Conservation (phyloP, 2,329 filamentous ascomycete genomes). For the Trichophyton schoenleinii region DNA sequence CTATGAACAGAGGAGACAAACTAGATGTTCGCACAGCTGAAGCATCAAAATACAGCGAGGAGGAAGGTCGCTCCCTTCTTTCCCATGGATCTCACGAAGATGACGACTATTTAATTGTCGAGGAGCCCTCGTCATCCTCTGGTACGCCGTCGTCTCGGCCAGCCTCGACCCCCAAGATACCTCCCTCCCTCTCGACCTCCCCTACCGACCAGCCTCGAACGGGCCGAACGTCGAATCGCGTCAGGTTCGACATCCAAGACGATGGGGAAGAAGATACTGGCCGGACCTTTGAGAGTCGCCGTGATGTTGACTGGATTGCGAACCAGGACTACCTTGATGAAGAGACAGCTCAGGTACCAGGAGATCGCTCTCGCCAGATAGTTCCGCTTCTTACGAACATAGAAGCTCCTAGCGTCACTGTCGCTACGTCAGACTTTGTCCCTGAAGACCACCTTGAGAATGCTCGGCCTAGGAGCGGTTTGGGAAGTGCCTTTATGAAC, state of each 20-base stretch:
- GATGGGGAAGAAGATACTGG: conserved; percentile 20
- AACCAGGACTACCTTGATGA: conserved; percentile 49
- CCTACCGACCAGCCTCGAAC: conserved; percentile 42
- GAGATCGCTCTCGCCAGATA: conserved; percentile 37
- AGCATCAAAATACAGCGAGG: conserved; percentile 18
- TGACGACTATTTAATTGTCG: conserved; percentile 19
- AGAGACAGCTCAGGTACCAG: conserved; percentile 25
- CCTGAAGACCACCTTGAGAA: conserved; percentile 48
- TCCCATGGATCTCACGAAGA: conserved; percentile 18
- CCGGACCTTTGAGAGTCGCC: conserved; percentile 13
- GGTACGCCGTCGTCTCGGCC: conserved; percentile 8
- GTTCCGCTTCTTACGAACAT: conserved; percentile 68
- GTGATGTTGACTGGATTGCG: conserved; percentile 36
- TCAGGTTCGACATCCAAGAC: conserved; percentile 54
- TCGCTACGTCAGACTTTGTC: conserved; percentile 49
- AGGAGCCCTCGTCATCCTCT: conserved; percentile 16
- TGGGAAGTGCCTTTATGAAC: conserved; percentile 92
- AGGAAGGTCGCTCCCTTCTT: conserved; percentile 25
- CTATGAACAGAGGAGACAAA: conserved; percentile 32
- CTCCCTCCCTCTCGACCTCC: conserved; percentile 32
- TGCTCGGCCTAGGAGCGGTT: conserved; percentile 66
- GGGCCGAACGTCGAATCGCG: conserved; percentile 56
- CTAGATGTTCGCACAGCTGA: conserved; percentile 23
- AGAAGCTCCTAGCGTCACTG: conserved; percentile 64
- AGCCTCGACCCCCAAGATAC: conserved; percentile 17